These are phyloP conservation scores for Dionaea muscipula DNA, from an alignment of 179 eudicot species.

Conservation along the genomic window DNA sequence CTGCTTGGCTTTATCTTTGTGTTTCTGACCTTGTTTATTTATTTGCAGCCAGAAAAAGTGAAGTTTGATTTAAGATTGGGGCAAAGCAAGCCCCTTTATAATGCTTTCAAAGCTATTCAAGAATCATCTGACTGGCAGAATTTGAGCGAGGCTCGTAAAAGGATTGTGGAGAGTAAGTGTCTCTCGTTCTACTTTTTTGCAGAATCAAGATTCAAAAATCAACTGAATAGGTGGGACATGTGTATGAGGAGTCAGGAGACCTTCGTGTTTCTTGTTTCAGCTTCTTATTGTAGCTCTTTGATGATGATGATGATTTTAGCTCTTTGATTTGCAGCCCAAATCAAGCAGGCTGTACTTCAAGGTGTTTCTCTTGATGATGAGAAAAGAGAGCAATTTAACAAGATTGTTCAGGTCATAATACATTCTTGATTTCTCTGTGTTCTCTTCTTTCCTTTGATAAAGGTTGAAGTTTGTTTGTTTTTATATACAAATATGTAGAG, in stretches of 20 bases:
- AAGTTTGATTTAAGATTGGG: constrained; percentile 84
- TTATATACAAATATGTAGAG: too few relatives aligned
- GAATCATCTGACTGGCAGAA: constrained; percentile 70
- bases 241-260: too few relatives aligned
- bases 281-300: neutral
- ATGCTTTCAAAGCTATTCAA: constrained; percentile 71
- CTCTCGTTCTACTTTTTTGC: neutral
- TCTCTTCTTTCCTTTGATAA: too few relatives aligned
- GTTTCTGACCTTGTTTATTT: constrained; percentile 9
- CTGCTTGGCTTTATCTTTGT: neutral
- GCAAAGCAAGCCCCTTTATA: constrained; percentile 86
- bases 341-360: constrained; percentile 75
- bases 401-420: constrained; percentile 65
- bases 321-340: constrained; percentile 47
- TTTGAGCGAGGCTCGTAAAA: constrained; percentile 67
- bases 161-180: constrained; percentile 82
- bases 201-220: neutral
- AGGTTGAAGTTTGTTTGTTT: too few relatives aligned
- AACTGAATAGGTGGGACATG: too few relatives aligned
- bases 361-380: constrained; percentile 94
- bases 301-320: neutral
- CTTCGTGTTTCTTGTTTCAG: neutral
- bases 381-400: constrained; percentile 71
- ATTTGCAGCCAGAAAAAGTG: constrained; percentile 87
- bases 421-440: neutral